phyloP scores from a whole-genome alignment of 129 eudicot genomes.

The Chrysanthemum lavandulifolium region DNA sequence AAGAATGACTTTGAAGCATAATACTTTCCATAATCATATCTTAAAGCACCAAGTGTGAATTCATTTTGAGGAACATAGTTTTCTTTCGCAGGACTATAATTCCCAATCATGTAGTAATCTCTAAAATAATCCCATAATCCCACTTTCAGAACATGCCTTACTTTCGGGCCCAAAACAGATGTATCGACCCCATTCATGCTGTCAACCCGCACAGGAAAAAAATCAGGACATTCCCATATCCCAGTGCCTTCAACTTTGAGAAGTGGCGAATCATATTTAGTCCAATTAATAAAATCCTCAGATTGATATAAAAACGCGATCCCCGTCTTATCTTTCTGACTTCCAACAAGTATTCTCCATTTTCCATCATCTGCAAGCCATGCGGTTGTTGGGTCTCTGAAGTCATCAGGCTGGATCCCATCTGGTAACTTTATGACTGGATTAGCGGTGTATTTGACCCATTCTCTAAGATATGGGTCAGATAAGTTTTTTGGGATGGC shows the following conservation, averaged over 20 bases:
- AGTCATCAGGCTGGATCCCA: conserved; percentile 31
- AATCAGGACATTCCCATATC: conserved; percentile 79
- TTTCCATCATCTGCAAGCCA: conserved; percentile 51
- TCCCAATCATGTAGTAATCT: conserved; percentile 60
- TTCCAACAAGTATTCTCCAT: conserved; percentile 55
- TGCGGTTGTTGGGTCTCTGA: conserved; percentile 73
- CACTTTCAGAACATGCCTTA: conserved; percentile 57
- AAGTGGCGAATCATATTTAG: conserved; percentile 34
- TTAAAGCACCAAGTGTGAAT: conserved; percentile 23
- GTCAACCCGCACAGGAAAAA: conserved; percentile 48
- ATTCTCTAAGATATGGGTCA: conserved; percentile 54
- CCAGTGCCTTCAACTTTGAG: conserved; percentile 30
- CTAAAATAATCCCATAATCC: conserved; percentile 37
- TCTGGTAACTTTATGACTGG: conserved; percentile 44
- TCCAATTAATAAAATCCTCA: conserved; percentile 52
- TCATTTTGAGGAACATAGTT: conserved; percentile 40
- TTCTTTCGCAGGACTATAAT: conserved; percentile 38
- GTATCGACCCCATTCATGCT: conserved; percentile 45
- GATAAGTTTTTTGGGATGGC: conserved; percentile 56
- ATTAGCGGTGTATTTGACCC: conserved; percentile 53
- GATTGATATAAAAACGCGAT: conserved; percentile 46
- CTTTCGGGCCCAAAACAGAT: conserved; percentile 19
- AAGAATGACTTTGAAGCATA: conserved; percentile 76
- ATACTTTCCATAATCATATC: conserved; percentile 68
- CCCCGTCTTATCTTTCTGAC: conserved; percentile 34